These are phyloP conservation scores for Daedalea quercina DNA, from an alignment of 768 basidiomycete species.

Conservation along the genomic window DNA sequence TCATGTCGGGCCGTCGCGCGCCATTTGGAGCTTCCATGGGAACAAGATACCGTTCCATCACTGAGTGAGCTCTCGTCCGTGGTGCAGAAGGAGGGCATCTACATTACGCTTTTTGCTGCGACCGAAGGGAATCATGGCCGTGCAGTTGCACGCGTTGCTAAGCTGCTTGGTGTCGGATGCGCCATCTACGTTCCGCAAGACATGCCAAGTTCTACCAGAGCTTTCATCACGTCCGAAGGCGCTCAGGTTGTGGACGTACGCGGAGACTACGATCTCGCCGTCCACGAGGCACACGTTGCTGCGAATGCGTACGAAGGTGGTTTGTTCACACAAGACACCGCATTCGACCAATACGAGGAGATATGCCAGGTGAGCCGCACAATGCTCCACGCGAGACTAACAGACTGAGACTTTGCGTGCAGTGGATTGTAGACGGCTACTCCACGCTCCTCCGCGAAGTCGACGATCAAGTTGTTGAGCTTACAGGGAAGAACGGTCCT, in stretches of 20 bases:
- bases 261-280: constrained; percentile 1
- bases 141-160: background rate
- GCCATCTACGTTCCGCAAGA: background rate
- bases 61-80: background rate
- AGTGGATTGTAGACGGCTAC: constrained; percentile 6
- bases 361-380: background rate
- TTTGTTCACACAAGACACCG: constrained; percentile 1
- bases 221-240: background rate
- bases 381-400: background rate
- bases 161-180: background rate
- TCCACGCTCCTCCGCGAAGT: constrained; percentile 1
- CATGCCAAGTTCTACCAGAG: background rate
- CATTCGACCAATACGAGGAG: background rate
- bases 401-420: background rate
- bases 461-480: background rate
- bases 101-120: background rate
- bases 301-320: background rate
- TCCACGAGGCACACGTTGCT: background rate
- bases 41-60: background rate
- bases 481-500: background rate
- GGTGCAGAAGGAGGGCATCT: background rate
- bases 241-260: background rate
- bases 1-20: background rate
- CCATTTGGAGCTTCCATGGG: background rate
- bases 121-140: constrained; percentile 5